A percentile compares a stretch with the other conserved stretches of the same genome.
phyloP scores from a whole-genome alignment of 2,329 filamentous ascomycete species.

The Neopestalotiopsis sp. region DNA sequence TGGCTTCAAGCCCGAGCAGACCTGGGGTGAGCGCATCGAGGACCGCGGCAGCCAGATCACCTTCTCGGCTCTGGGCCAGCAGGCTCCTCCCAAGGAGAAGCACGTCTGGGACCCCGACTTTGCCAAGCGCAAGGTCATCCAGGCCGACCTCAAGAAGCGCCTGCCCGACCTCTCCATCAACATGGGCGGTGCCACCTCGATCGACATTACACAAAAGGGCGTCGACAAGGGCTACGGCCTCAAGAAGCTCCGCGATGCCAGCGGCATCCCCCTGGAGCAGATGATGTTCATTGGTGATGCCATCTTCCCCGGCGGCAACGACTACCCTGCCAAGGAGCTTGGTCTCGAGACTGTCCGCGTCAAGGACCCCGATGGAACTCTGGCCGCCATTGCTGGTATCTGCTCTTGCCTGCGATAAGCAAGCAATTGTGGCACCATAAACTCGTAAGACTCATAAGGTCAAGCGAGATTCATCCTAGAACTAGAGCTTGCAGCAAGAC shows the following conservation, averaged over 20 bases:
- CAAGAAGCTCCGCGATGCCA: conserved; percentile 32
- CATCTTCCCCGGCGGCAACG: conserved; percentile 46
- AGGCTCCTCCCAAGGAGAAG: conserved; percentile 43
- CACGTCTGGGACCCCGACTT: conserved; percentile 46
- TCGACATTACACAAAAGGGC: conserved; percentile 45
- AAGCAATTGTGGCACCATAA: not conserved
- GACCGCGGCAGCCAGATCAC: conserved; percentile 49
- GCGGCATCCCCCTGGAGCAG: conserved; percentile 40
- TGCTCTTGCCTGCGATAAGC: conserved; percentile 24
- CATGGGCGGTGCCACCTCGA: conserved; percentile 46
- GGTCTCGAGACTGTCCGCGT: conserved; percentile 31
- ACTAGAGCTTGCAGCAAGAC: conserved; percentile 2
- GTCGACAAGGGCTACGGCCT: conserved; percentile 44
- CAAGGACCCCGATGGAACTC: conserved; percentile 28
- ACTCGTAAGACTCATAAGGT: not conserved
- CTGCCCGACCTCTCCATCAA: conserved; percentile 45
- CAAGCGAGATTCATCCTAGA: not conserved
- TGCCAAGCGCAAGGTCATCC: conserved; percentile 44
- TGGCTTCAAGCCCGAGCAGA: conserved; percentile 42
- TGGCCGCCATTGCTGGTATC: conserved; percentile 28
- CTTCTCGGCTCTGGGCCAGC: conserved; percentile 46
- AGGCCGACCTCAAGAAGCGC: conserved; percentile 39
- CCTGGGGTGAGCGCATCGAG: conserved; percentile 46
- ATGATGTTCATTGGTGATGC: conserved; percentile 49
- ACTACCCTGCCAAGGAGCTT: conserved; percentile 42